Conservation (phyloP, 2,329 filamentous ascomycete species). For the Apiospora aurea region DNA sequence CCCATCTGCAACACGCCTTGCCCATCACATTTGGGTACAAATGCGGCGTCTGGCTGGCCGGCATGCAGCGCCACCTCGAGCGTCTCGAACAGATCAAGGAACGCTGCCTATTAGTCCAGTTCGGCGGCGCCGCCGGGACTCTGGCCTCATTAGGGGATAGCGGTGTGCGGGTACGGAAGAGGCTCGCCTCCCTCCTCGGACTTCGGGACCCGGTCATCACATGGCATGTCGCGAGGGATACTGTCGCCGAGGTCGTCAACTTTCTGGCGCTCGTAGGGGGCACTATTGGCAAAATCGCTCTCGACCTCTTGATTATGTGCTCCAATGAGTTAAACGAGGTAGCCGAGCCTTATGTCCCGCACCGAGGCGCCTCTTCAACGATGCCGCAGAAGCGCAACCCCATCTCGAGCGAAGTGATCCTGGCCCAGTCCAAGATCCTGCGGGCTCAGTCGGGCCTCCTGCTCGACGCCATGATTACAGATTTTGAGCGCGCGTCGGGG, state of each 20-base stretch:
- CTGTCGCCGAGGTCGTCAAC: conserved; percentile 59
- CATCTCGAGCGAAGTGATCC: conserved; percentile 63
- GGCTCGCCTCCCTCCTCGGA: conserved; percentile 55
- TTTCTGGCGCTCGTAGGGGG: conserved; percentile 61
- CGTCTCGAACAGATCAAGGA: conserved; percentile 54
- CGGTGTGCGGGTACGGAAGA: conserved; percentile 55
- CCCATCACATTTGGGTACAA: conserved; percentile 66
- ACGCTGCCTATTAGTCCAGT: conserved; percentile 59
- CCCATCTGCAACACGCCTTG: conserved; percentile 63
- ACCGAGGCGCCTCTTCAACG: conserved; percentile 60
- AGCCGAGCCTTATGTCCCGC: conserved; percentile 61
- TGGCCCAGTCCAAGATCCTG: conserved; percentile 61
- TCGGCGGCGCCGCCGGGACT: conserved; percentile 63
- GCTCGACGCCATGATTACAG: conserved; percentile 63
- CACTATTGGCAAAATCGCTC: conserved; percentile 60
- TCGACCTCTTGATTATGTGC: conserved; percentile 64
- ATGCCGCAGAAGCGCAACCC: conserved; percentile 68
- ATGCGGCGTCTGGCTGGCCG: conserved; percentile 60
- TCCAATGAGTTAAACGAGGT: conserved; percentile 62
- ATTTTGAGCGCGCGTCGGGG: conserved; percentile 64
- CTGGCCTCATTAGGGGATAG: conserved; percentile 58
- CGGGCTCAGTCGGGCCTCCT: conserved; percentile 58
- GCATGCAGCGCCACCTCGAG: conserved; percentile 55
- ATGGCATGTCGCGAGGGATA: conserved; percentile 64
- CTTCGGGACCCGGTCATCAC: conserved; percentile 59